Conservation (phyloP, 129 eudicot genomes). For the Logfia minima region DNA sequence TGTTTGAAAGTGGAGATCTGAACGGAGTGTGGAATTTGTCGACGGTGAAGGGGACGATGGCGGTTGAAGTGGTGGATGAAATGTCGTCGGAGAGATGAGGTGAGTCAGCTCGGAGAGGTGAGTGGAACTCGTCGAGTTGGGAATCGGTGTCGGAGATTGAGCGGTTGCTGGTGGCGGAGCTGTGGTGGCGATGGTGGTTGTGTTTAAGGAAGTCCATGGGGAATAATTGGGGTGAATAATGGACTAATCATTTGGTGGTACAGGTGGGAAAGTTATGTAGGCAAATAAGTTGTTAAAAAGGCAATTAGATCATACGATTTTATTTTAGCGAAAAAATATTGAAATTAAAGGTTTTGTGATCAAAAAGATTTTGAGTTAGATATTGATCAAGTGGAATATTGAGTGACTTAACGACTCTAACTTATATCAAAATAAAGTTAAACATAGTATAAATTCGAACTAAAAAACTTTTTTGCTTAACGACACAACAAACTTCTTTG, state of each 20-base stretch:
- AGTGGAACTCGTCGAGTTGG: slow-evolving; percentile 60
- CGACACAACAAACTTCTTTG: too few relatives aligned
- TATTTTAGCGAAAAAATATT: too few relatives aligned
- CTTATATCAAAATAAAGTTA: too few relatives aligned
- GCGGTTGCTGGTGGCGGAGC: slow-evolving; percentile 45
- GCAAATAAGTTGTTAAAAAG: too few relatives aligned
- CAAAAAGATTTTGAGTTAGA: too few relatives aligned
- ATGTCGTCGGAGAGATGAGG: slow-evolving; percentile 57
- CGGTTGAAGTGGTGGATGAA: slow-evolving; percentile 34
- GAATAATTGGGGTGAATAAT: neutral
- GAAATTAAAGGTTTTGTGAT: too few relatives aligned
- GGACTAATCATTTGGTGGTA: neutral
- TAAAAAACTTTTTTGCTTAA: too few relatives aligned
- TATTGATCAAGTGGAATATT: too few relatives aligned
- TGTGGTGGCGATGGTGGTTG: slow-evolving; percentile 34
- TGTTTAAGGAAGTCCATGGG: slow-evolving; percentile 33
- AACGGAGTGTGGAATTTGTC: slow-evolving; percentile 49
- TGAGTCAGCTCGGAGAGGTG: slow-evolving; percentile 69
- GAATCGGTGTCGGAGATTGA: slow-evolving; percentile 77
- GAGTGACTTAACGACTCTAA: too few relatives aligned
- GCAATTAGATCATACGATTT: too few relatives aligned
- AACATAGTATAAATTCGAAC: too few relatives aligned
- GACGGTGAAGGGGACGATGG: slow-evolving; percentile 26
- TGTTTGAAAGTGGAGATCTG: slow-evolving; percentile 54
- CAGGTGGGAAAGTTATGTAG: neutral